Evolutionary conservation across 2,329 filamentous ascomycete species (phyloP).

Genomic region (Phialophora verrucosa): DNA sequence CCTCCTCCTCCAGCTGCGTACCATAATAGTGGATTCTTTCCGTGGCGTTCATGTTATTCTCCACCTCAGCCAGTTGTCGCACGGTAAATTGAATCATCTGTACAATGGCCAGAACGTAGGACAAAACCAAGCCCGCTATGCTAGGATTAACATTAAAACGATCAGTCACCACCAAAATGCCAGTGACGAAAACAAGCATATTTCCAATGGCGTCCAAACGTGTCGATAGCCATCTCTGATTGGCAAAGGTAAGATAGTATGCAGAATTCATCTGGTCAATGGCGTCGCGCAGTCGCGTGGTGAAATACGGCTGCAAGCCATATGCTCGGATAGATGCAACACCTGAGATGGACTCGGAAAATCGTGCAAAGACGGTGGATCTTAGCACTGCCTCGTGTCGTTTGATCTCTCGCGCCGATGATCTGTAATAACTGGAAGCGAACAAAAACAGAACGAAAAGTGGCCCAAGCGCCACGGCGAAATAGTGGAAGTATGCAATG

Average conservation of each 20-base stretch:
- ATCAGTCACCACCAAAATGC: slow-evolving; percentile 89
- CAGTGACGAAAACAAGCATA: slow-evolving; percentile 81
- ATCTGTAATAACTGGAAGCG: slow-evolving; percentile 83
- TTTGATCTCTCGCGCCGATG: slow-evolving; percentile 92
- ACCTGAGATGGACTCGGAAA: slow-evolving; percentile 84
- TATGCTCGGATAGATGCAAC: slow-evolving; percentile 89
- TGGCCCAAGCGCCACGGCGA: slow-evolving; percentile 70
- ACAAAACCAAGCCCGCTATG: slow-evolving; percentile 84
- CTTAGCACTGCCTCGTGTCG: slow-evolving; percentile 89
- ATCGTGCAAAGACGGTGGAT: slow-evolving; percentile 86
- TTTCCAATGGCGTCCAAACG: slow-evolving; percentile 86
- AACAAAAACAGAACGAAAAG: slow-evolving; percentile 79
- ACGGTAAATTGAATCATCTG: slow-evolving; percentile 97
- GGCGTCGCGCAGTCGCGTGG: slow-evolving; percentile 68
- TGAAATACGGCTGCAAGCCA: slow-evolving; percentile 77
- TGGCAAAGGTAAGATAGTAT: slow-evolving; percentile 93
- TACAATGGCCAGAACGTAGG: slow-evolving; percentile 90
- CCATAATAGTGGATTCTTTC: slow-evolving; percentile 92
- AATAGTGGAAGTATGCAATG: slow-evolving; percentile 94
- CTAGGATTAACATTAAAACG: slow-evolving; percentile 84
- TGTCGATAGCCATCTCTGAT: slow-evolving; percentile 89
- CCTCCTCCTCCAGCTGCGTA: slow-evolving; percentile 83
- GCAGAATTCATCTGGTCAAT: slow-evolving; percentile 93
- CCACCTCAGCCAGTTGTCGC: slow-evolving; percentile 89
- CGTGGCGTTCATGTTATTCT: slow-evolving; percentile 97